Evolutionary conservation across 352 stramenopile genomes (phyloP).

Genomic region (Phytophthora palmivora): DNA sequence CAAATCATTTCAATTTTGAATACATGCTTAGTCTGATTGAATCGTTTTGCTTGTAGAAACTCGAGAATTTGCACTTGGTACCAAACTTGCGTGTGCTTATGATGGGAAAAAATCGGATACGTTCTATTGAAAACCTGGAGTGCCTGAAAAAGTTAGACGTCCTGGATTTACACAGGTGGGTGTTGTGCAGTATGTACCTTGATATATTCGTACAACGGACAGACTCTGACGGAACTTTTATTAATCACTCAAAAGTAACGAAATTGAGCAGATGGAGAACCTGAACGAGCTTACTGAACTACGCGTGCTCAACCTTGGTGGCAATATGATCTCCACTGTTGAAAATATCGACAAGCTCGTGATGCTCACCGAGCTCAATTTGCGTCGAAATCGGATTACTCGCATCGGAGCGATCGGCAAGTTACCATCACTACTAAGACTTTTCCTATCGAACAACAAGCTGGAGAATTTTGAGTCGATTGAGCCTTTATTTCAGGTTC

Average conservation of each 20-base stretch:
- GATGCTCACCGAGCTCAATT: conserved; percentile 91
- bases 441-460: conserved; percentile 94
- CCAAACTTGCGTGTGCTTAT: conserved; percentile 92
- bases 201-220: not conserved
- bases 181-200: not conserved
- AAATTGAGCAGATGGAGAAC: conserved; percentile 89
- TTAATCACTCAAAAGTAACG: conserved; percentile 63
- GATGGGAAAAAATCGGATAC: conserved; percentile 90
- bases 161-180: conserved; percentile 89
- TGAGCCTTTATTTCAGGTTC: conserved; percentile 70
- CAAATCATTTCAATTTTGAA: too few species aligned
- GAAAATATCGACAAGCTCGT: conserved; percentile 82
- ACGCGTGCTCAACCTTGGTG: conserved; percentile 92
- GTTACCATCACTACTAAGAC: conserved; percentile 79
- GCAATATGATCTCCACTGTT: conserved; percentile 81
- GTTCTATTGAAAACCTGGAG: conserved; percentile 85
- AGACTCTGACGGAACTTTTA: conserved; percentile 2
- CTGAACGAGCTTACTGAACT: conserved; percentile 86
- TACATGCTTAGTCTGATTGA: not conserved
- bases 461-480: conserved; percentile 76
- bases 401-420: conserved; percentile 63
- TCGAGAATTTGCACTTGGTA: conserved; percentile 82
- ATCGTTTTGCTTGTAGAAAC: conserved; percentile 42
- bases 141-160: conserved; percentile 92
- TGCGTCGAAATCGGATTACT: conserved; percentile 84